Base-by-base conservation (phyloP, 176 grass and related monocot genomes). In the Thinopyrum elongatum region DNA sequence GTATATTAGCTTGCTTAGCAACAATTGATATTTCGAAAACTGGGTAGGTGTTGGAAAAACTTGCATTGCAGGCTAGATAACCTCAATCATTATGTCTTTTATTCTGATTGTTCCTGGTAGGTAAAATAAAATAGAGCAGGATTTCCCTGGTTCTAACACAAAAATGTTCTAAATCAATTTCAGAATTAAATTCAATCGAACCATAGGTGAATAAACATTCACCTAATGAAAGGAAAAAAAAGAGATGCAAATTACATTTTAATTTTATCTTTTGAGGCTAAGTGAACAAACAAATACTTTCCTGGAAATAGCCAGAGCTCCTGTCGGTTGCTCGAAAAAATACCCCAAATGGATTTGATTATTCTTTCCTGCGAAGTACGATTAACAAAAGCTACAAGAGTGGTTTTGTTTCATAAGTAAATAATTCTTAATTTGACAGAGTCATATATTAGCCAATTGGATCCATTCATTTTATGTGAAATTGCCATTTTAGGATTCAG, bases 1-100 rank as follows among this genome's bases (percentile, higher is more conserved):
- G 53, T 78, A 35, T 78, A 36, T 35, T 36, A 34, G 31, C 21
- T 78, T 78, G 30, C 76, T 73, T 73, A 73, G n/a, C 38, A n/a
- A 34, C 10, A 28, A 51, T 60, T 7, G 10, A 33, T 23, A 25
- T 13, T 38, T 15, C 30, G 31, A 25, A 78, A 59, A 4, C 35
- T 6, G 1, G 53, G 35, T 36, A 53, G n/a, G n/a, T 73, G 70
- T 25, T 15, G 10, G 69, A 72, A 42, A 74, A 73, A 73, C 49
- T 44, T 73, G 6, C 36, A 44, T 44, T 44, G 70, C n/a, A 39
- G 12, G 13, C 12, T 51, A 51, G 47, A 51, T 13, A 26, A 25
- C 70, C 7, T 42, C 38, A 46, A 12, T 27, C 13, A 39, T 70
- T 38, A 3, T 74, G 39, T 16, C 70, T 44, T 74, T 74, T 74